phyloP scores from a whole-genome alignment of 257 asterid genomes.

The Solanum habrochaites region DNA sequence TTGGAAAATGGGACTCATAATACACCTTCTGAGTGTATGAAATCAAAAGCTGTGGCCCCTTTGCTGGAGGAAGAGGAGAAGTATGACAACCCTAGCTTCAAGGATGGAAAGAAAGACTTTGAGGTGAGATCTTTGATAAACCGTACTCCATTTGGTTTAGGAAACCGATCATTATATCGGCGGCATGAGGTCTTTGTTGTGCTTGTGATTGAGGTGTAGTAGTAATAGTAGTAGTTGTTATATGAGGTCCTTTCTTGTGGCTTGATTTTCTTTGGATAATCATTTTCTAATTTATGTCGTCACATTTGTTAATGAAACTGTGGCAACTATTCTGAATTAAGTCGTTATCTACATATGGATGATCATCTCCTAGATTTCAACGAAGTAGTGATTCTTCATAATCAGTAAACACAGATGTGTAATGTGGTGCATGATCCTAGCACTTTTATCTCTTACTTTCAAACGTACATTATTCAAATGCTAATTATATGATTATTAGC shows the following conservation, averaged over 20 bases:
- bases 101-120: constrained; percentile 12
- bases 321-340: neutral
- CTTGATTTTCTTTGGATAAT: neutral
- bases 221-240: neutral
- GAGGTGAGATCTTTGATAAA: constrained; percentile 32
- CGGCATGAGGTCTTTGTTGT: neutral
- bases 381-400: neutral
- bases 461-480: neutral
- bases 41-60: constrained; percentile 1
- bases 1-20: constrained; percentile 8
- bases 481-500: neutral
- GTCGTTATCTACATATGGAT: neutral
- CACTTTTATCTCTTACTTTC: neutral
- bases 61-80: constrained; percentile 12
- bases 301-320: neutral
- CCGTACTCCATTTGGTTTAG: neutral
- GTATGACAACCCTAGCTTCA: constrained; percentile 13
- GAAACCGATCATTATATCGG: neutral
- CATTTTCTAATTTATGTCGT: neutral
- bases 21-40: constrained; percentile 1
- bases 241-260: neutral
- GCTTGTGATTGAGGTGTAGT: neutral
- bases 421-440: neutral
- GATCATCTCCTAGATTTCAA: neutral
- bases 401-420: neutral